Evolutionary conservation across 768 basidiomycete species (phyloP).

Genomic region (Chiua virens): DNA sequence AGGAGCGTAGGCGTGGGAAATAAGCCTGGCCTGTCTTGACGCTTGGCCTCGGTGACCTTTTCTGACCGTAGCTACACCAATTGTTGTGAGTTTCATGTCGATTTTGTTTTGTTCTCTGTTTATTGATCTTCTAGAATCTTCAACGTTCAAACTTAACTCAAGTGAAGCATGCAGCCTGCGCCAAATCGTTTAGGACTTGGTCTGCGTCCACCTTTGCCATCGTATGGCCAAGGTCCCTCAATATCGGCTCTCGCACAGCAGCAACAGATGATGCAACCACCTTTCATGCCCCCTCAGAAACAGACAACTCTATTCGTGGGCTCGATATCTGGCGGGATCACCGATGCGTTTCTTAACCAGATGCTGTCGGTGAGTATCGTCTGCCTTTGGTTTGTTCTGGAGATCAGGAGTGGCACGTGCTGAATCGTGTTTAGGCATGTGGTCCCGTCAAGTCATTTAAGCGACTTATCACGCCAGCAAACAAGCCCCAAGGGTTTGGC

Average conservation of each 20-base stretch:
- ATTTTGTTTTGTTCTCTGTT: too few relatives aligned
- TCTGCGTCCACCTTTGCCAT: slow-evolving; percentile 83
- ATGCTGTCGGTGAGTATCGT: slow-evolving; percentile 68
- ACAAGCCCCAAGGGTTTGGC: slow-evolving; percentile 95
- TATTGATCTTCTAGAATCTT: too few relatives aligned
- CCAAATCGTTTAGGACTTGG: slow-evolving; percentile 84
- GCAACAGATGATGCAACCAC: slow-evolving; percentile 61
- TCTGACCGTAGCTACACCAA: too few relatives aligned
- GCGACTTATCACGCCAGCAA: slow-evolving; percentile 86
- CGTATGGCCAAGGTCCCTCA: slow-evolving; percentile 90
- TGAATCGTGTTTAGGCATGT: slow-evolving; percentile 61
- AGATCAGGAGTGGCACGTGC: too few relatives aligned
- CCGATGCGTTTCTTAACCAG: slow-evolving; percentile 75
- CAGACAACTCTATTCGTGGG: slow-evolving; percentile 86
- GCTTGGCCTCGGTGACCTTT: too few relatives aligned
- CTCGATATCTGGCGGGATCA: slow-evolving; percentile 91
- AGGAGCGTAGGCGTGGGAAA: too few relatives aligned
- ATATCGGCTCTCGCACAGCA: slow-evolving; percentile 89
- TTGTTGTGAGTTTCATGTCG: too few relatives aligned
- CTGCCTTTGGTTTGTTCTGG: background rate
- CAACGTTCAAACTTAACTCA: background rate
- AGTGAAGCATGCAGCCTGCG: slow-evolving; percentile 55
- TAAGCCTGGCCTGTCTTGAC: too few relatives aligned
- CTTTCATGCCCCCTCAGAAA: slow-evolving; percentile 71
- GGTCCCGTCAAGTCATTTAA: slow-evolving; percentile 90